These are phyloP conservation scores for Aspergillus hortae DNA, from an alignment of 2,329 filamentous ascomycete genomes.

Conservation along the genomic window DNA sequence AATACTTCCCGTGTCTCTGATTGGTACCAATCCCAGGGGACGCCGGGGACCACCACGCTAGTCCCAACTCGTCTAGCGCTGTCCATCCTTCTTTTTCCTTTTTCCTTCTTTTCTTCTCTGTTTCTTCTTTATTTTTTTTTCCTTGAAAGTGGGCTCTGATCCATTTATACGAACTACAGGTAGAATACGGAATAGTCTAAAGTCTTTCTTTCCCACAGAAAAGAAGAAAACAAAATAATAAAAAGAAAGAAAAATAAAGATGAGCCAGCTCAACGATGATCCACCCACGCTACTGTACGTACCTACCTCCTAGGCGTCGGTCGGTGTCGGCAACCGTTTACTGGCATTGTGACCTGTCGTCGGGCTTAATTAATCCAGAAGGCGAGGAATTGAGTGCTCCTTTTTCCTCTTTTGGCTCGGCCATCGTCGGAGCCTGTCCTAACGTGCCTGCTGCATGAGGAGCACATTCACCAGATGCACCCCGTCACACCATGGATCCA, in stretches of 20 bases:
- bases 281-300: background rate
- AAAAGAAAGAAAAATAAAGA: background rate
- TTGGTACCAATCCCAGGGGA: slow-evolving; percentile 20
- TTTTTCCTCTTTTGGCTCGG: background rate
- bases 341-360: slow-evolving; percentile 8
- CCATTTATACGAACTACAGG: background rate
- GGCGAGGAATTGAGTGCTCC: background rate
- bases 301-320: background rate
- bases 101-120: background rate
- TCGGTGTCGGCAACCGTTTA: slow-evolving; percentile 1
- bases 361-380: background rate
- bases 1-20: slow-evolving; percentile 29
- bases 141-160: background rate
- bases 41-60: slow-evolving; percentile 15
- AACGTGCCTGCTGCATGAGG: no score
- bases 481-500: no score
- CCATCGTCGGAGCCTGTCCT: no score
- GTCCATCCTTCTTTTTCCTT: slow-evolving; percentile 15
- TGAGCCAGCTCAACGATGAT: background rate
- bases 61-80: slow-evolving; percentile 19
- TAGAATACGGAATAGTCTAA: no score
- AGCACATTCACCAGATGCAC: no score
- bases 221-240: background rate
- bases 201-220: background rate
- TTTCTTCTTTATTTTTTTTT: background rate